Evolutionary conservation across 2,329 filamentous ascomycete species (phyloP).

Genomic region (Exophiala sideris): DNA sequence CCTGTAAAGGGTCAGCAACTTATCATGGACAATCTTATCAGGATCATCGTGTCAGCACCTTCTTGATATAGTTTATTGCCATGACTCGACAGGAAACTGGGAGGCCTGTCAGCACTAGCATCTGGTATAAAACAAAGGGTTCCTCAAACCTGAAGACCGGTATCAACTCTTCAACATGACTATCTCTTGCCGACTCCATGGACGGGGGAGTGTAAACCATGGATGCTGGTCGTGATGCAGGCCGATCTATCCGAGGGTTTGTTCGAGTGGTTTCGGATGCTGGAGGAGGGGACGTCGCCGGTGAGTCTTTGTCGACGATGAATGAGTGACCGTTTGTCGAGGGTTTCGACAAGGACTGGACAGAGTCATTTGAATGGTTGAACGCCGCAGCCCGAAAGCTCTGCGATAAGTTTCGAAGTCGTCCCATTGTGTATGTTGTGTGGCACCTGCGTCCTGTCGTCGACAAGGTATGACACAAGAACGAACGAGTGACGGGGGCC

Average conservation of each 20-base stretch:
- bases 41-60: conserved; percentile 38
- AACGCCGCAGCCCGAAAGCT: conserved; percentile 27
- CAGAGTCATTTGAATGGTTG: conserved; percentile 16
- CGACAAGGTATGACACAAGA: neutral
- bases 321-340: conserved; percentile 15
- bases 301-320: conserved; percentile 18
- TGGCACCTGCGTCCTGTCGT: neutral
- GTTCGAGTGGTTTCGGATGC: conserved; percentile 16
- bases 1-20: conserved; percentile 36
- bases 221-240: conserved; percentile 22
- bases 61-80: conserved; percentile 96
- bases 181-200: conserved; percentile 82
- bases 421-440: conserved; percentile 22
- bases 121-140: neutral
- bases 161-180: conserved; percentile 77
- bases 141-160: conserved; percentile 69
- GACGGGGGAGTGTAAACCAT: conserved; percentile 57
- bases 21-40: neutral
- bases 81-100: conserved; percentile 79
- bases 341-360: conserved; percentile 10
- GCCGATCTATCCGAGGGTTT: conserved; percentile 13
- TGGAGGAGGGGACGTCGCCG: conserved; percentile 17
- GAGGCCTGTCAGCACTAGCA: conserved; percentile 7
- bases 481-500: neutral
- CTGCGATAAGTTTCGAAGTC: conserved; percentile 27